Base-by-base conservation (phyloP, 192 early-diverging fungal genomes). In the Backusella circina region DNA sequence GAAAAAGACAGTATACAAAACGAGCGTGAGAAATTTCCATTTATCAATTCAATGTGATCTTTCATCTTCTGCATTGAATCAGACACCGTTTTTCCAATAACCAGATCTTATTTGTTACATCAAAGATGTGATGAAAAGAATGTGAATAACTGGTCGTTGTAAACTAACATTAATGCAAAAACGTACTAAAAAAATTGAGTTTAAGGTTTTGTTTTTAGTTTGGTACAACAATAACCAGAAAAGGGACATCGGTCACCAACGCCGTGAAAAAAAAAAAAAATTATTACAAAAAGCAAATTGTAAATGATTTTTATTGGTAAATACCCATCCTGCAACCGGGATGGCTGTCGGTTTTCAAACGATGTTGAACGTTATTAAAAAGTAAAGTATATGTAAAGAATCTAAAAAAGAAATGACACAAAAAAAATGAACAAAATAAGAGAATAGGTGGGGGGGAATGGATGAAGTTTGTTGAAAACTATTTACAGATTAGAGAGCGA, bases 331-430 rank as follows among this genome's bases (percentile, higher is more conserved):
- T 71, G 68, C 68, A 76, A 70, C 68, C 75, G 75, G 69, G 75
- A 71, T 69, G 36, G 30, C 69, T 71, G 75, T 71, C 69, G 75
- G 75, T 70, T 72, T 68, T 36, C 54, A 61, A 69, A 76, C 75
- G 75, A 71, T 76, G 75, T 76, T 76, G 75, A 76, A 76, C 75
- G 75, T 64, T 69, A 76, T 71, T 32, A 68, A 26, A 13, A n/a
- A n/a, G n/a, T n/a, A n/a, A n/a, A 65, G 36, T 26, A 9, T 70
- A 37, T 70, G 18, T 50, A 70, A 70, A 36, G 51, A 35, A 68
- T 75, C 74, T 75, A 75, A 68, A 30, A 30, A 18, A 57, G 32
- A 32, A 36, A 69, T 66, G 41, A 33, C 67, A 75, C 44, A 68
- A 47, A 69, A 67, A 39, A 69, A 50, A 66, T 54, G 50, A 73